phyloP scores from a whole-genome alignment of 352 stramenopile species.

The Phytophthora megakarya region DNA sequence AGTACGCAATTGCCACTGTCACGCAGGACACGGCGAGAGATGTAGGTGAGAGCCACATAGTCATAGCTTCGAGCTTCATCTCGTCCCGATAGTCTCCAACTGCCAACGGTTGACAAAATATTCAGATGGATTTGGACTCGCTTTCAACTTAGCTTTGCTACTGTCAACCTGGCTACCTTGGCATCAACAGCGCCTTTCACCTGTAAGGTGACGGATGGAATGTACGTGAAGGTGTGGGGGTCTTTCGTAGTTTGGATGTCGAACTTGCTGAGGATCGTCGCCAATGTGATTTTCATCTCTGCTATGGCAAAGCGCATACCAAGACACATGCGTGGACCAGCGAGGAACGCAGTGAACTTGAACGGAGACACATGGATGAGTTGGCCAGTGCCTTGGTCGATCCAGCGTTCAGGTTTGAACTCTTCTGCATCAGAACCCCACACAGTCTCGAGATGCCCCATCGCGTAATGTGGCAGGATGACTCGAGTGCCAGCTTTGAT shows the following conservation, averaged over 20 bases:
- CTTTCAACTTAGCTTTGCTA: conserved; percentile 21
- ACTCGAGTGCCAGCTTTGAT: conserved; percentile 58
- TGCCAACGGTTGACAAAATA: background rate
- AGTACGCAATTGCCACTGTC: conserved; percentile 38
- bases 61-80: conserved; percentile 29
- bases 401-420: conserved; percentile 70
- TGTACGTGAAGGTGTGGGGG: conserved; percentile 46
- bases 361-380: conserved; percentile 33
- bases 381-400: conserved; percentile 40
- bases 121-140: conserved; percentile 7
- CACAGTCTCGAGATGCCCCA: conserved; percentile 49
- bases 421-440: conserved; percentile 49
- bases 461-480: conserved; percentile 65
- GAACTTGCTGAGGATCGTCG: conserved; percentile 54
- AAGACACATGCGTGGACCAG: conserved; percentile 49
- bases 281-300: conserved; percentile 47
- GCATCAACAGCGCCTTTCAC: conserved; percentile 41
- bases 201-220: conserved; percentile 52
- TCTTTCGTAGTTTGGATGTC: conserved; percentile 43
- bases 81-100: background rate
- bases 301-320: conserved; percentile 39
- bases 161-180: conserved; percentile 7
- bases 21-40: conserved; percentile 27
- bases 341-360: conserved; percentile 54
- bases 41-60: conserved; percentile 13